Percentiles rank a stretch among this genome's conserved stretches.
Conservation (phyloP, 345 rosid species). For the Diplotaxis tenuifolia region DNA sequence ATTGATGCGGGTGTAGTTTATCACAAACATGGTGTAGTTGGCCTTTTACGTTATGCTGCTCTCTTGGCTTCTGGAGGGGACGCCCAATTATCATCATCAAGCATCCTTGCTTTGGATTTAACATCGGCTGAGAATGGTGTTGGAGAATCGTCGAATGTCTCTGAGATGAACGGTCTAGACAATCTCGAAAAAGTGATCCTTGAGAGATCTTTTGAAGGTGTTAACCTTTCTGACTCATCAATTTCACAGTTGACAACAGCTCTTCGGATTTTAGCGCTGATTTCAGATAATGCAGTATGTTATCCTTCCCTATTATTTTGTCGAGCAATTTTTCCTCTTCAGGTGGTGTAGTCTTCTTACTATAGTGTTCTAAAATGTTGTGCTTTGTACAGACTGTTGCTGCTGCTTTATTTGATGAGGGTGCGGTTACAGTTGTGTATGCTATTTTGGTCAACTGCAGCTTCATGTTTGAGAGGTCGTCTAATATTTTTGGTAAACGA, state of each 20-base stretch:
- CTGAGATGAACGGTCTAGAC: conserved; percentile 79
- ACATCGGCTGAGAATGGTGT: conserved; percentile 64
- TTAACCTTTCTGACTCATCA: conserved; percentile 77
- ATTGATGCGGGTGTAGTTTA: conserved; percentile 91
- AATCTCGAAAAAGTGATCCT: conserved; percentile 78
- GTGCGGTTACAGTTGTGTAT: conserved; percentile 70
- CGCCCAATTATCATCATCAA: conserved; percentile 73
- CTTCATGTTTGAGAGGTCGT: conserved; percentile 86
- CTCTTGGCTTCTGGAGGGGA: conserved; percentile 94
- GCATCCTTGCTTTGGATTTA: conserved; percentile 71
- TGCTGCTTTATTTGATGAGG: conserved; percentile 83
- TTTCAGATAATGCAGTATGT: conserved; percentile 82
- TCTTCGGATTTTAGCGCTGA: conserved; percentile 77
- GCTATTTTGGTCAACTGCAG: conserved; percentile 84
- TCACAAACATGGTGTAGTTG: conserved; percentile 86
- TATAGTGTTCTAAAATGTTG: conserved; percentile 19
- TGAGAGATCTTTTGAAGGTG: conserved; percentile 85
- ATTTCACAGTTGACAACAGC: conserved; percentile 90
- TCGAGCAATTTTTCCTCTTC: conserved; percentile 16
- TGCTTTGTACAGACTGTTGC: conserved; percentile 67
- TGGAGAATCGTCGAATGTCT: conserved; percentile 59
- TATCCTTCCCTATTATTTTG: conserved; percentile 8
- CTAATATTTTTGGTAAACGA: conserved; percentile 78
- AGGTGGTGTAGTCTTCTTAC: conserved; percentile 8
- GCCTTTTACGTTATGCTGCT: conserved; percentile 90